Conservation (phyloP, 176 grass and related monocot genomes). For the Neostapfia colusana region DNA sequence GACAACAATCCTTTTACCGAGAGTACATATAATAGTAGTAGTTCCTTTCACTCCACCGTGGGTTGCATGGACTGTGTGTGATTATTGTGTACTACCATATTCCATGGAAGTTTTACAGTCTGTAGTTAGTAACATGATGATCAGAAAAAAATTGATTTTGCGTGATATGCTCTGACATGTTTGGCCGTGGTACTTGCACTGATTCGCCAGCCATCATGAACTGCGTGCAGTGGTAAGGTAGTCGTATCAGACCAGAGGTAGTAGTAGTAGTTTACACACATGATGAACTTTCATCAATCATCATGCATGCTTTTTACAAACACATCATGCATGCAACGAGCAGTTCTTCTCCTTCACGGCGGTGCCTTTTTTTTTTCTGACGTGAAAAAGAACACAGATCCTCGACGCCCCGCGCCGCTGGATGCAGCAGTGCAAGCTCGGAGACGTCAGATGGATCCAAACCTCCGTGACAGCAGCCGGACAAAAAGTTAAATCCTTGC, state of each 20-base stretch:
- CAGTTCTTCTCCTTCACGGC: too few relatives aligned
- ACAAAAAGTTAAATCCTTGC: conserved; percentile 29
- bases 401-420: too few relatives aligned
- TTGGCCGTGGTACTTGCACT: neutral
- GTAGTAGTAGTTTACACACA: neutral
- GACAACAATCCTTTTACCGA: conserved; percentile 24
- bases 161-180: neutral
- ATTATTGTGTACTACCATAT: too few relatives aligned
- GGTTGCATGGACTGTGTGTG: neutral
- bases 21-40: neutral
- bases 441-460: conserved; percentile 4
- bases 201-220: conserved; percentile 30
- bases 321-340: too few relatives aligned
- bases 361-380: too few relatives aligned
- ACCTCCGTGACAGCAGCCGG: conserved; percentile 12
- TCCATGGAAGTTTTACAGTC: neutral
- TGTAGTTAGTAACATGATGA: conserved; percentile 3
- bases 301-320: neutral
- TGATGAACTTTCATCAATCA: too few relatives aligned
- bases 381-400: too few relatives aligned
- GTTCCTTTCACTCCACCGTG: neutral
- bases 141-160: conserved; percentile 25
- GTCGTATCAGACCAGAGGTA: neutral
- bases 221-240: neutral
- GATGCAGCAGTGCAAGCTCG: too few relatives aligned